phyloP scores from a whole-genome alignment of 805 yeast species.

The Torulaspora gathmanii region DNA sequence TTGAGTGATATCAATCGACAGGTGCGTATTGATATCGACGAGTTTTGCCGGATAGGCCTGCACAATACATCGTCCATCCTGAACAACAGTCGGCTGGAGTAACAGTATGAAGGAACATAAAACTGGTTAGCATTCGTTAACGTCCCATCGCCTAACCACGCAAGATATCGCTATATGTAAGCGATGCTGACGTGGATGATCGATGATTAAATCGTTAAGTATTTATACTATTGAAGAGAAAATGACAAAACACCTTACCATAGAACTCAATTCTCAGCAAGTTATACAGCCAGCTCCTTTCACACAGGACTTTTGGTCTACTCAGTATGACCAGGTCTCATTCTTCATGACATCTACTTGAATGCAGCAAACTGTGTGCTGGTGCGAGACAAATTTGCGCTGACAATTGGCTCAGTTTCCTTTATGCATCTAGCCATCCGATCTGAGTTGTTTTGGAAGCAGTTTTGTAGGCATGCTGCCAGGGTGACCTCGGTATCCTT shows the following conservation, averaged over 20 bases:
- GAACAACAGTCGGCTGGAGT: constrained; percentile 2
- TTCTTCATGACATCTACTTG: constrained; percentile 9
- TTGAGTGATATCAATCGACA: constrained; percentile 23
- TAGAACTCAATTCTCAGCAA: too few relatives aligned
- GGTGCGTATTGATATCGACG: constrained; percentile 28
- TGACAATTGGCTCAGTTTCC: constrained; percentile 32
- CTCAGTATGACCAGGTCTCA: too few relatives aligned
- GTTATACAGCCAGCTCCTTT: too few relatives aligned
- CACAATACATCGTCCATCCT: constrained; percentile 5
- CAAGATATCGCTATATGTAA: not conserved
- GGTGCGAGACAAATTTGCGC: constrained; percentile 30
- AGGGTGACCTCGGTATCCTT: constrained; percentile 32
- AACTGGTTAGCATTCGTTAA: too few relatives aligned
- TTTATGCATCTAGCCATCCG: constrained; percentile 26
- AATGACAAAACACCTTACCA: too few relatives aligned
- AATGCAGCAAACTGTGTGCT: constrained; percentile 35
- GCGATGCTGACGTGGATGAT: not conserved
- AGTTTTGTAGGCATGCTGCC: constrained; percentile 31
- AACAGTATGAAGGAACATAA: not conserved
- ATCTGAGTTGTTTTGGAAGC: constrained; percentile 30
- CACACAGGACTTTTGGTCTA: too few relatives aligned
- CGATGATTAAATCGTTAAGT: not conserved
- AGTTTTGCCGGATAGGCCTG: constrained; percentile 28
- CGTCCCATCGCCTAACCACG: too few relatives aligned
- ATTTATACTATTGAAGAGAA: not conserved